These are phyloP conservation scores for Sporobolomyces roseus DNA, from an alignment of 768 basidiomycete genomes.

Conservation along the genomic window DNA sequence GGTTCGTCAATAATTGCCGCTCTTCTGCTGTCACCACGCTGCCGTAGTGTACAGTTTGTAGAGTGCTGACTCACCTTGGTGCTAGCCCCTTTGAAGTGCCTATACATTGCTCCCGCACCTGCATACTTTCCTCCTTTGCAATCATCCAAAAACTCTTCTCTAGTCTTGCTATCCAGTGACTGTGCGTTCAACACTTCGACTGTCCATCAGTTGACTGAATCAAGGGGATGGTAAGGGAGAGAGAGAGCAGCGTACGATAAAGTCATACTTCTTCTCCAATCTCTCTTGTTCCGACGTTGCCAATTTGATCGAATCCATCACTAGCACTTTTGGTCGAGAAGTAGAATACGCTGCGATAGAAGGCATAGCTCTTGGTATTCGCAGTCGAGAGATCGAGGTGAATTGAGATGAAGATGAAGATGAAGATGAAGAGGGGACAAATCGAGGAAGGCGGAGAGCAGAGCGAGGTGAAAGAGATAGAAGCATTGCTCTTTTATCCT, in stretches of 20 bases:
- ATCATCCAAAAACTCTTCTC: slow-evolving; percentile 65
- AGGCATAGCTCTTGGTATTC: not conserved
- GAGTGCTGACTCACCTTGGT: slow-evolving; percentile 49
- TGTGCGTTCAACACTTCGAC: slow-evolving; percentile 40
- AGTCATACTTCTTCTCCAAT: slow-evolving; percentile 58
- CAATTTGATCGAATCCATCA: slow-evolving; percentile 66
- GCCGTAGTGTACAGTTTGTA: too few species aligned
- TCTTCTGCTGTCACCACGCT: too few species aligned
- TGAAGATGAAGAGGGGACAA: not conserved
- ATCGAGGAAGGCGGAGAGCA: not conserved
- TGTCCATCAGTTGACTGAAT: too few species aligned
- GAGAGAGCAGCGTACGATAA: slow-evolving; percentile 59
- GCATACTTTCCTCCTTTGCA: slow-evolving; percentile 65
- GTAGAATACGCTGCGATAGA: not conserved
- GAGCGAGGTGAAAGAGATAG: not conserved
- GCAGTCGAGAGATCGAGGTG: not conserved
- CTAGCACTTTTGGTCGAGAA: slow-evolving; percentile 68
- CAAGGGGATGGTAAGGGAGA: not conserved
- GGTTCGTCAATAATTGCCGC: too few species aligned
- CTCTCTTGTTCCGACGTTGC: slow-evolving; percentile 50
- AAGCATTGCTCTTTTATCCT: too few species aligned
- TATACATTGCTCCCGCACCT: slow-evolving; percentile 70
- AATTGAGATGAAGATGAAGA: too few species aligned
- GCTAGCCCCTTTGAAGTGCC: slow-evolving; percentile 61
- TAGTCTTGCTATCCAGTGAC: slow-evolving; percentile 60